Conservation (phyloP, 768 basidiomycete species). For the Russula dissimulans region DNA sequence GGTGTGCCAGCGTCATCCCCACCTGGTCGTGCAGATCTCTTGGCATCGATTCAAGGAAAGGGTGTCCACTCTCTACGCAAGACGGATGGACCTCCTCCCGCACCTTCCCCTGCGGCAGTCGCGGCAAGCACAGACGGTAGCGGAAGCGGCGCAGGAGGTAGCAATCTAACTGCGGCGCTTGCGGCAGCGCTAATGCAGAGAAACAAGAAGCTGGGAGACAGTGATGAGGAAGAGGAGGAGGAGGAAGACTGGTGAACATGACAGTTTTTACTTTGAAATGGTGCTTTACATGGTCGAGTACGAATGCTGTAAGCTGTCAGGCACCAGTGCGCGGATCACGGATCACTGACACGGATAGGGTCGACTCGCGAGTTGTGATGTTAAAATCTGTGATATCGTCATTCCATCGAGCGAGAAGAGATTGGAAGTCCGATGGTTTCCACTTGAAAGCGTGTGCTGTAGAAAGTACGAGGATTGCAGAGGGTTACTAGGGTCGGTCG, state of each 20-base stretch:
- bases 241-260: constrained; percentile 25
- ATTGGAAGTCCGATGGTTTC: no score
- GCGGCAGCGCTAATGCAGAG: constrained; percentile 75
- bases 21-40: constrained; percentile 54
- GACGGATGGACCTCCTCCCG: constrained; percentile 29
- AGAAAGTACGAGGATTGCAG: no score
- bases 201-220: constrained; percentile 83
- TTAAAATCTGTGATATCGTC: no score
- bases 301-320: no score
- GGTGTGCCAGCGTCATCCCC: constrained; percentile 37
- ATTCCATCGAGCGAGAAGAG: no score
- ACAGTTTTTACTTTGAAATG: neutral
- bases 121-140: constrained; percentile 28
- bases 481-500: neutral
- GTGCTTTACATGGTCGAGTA: no score
- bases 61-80: constrained; percentile 65
- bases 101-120: constrained; percentile 26
- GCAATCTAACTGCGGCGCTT: constrained; percentile 71
- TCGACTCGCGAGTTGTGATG: no score
- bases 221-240: constrained; percentile 33
- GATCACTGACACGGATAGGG: no score
- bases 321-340: no score
- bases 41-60: constrained; percentile 77
- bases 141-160: constrained; percentile 41
- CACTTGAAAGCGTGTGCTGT: no score